phyloP scores from a whole-genome alignment of 2,329 filamentous ascomycete genomes.

The Emergomyces orientalis region DNA sequence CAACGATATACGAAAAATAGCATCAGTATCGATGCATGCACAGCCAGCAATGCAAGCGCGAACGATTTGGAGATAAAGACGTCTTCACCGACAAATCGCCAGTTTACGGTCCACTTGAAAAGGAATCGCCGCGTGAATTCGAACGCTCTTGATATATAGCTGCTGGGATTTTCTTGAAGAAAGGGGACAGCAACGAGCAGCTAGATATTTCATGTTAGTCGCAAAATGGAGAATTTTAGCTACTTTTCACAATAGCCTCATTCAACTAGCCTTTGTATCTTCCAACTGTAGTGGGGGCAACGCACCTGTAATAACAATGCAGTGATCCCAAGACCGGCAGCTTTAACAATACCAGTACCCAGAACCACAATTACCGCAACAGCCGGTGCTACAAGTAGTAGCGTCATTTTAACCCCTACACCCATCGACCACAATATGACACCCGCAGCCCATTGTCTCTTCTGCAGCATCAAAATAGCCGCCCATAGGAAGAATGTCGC shows the following conservation, averaged over 20 bases:
- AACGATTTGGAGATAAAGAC: conserved; percentile 65
- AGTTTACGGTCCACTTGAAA: conserved; percentile 98
- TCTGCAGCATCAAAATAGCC: conserved; percentile 70
- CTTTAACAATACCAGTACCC: conserved; percentile 55
- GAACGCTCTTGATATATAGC: conserved; percentile 76
- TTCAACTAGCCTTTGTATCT: neutral
- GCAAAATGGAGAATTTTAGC: neutral
- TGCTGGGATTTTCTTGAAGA: conserved; percentile 49
- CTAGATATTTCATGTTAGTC: conserved; percentile 28
- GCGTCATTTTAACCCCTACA: conserved; percentile 89
- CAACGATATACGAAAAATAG: conserved; percentile 60
- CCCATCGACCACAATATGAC: conserved; percentile 66
- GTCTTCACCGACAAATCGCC: conserved; percentile 85
- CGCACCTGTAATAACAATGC: conserved; percentile 69
- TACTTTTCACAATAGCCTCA: neutral
- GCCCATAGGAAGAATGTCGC: conserved; percentile 75
- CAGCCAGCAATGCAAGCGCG: conserved; percentile 54
- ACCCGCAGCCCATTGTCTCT: conserved; percentile 61
- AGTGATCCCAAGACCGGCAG: conserved; percentile 58
- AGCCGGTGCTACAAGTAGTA: conserved; percentile 73
- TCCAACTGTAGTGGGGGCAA: conserved; percentile 18
- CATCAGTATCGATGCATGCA: conserved; percentile 57
- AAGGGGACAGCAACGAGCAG: conserved; percentile 58
- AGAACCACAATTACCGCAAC: conserved; percentile 68
- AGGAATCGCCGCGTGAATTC: conserved; percentile 85